Base-by-base conservation (phyloP, 2,329 filamentous ascomycete species). In the Cladophialophora carrionii region DNA sequence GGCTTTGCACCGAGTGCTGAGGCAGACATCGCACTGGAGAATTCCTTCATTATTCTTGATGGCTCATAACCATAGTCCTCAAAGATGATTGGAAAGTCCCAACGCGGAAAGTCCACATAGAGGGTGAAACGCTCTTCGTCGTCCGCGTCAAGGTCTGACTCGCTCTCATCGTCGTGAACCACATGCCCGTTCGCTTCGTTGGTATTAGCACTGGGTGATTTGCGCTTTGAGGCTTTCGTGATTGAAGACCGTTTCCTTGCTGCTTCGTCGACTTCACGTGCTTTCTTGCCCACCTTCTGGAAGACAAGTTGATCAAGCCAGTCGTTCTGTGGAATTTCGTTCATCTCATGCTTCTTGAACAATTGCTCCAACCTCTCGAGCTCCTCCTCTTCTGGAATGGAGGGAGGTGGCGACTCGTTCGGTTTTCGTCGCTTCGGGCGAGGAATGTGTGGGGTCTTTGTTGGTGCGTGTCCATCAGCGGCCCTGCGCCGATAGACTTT, bases 301-400 rank as follows among this genome's bases (percentile, higher is more conserved):
- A 96, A 99, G 2, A 97, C 93, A 72, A 98, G 84, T 73, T 95
- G 91, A 76, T 99, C 95, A 51, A 99, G 85, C 96, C 95, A 99
- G 72, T 96, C 91, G 55, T 96, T 90, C 17, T 92, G 87, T 0
- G 91, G 88, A 29, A 99, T 94, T 75, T 99, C 95, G 20, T 92
- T 93, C 90, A 97, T 96, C 75, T 99, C 96, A 74, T 98, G 95
- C 78, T 96, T 96, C 79, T 99, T 99, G 75, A 99, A 90, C 24
- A 98, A 78, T 61, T 87, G 89, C 74, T 98, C 93, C 71, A 99
- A 85, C 20, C 95, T 85, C 72, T 97, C 92, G 67, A 97, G 84
- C 77, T 99, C 95, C 60, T 91, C 88, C 65, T 96, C 87, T 71
- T 89, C 89, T 63, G 90, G 87, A n/a, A 86, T 79, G 0, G 80